Evolutionary conservation across 176 grass and related monocot species (phyloP), one percentile per base, ranked within the genome.

Genomic region (Calamus simplicifolius): DNA sequence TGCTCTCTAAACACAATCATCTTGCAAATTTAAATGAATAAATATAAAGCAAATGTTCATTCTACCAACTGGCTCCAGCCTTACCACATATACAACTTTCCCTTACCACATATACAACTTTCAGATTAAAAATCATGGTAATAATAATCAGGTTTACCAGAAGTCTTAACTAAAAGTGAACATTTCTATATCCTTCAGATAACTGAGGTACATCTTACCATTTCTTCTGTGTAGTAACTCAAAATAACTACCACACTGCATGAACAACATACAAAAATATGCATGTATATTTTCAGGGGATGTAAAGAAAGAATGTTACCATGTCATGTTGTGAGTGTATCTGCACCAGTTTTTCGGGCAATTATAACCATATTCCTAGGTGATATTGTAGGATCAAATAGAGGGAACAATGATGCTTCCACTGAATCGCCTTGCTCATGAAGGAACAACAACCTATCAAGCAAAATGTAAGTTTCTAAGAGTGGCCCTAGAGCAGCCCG

Each of bases 381-480:
- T 53, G 94, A 98, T 61, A 92, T 56, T 18, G 68, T 79, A 50
- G 94, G 94, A 75, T 98, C 79, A 76, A 93, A 93, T 13, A 93
- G 62, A 65, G 81, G 88, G 62, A 92, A 82, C 57, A 93, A 56
- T 4, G 73, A 79, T 27, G 81, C 85, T 79, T 83, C 63, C 50
- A 77, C 61, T 75, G 53, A 75, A 67, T 59, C 35, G 16, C 70
- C 77, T 79, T 81, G 81, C 61, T 93, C 94, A 75, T 89, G 88
- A 64, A 93, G 70, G 75, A 85, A 98, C 19, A 98, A 66, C 69
- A 98, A 63, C 54, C 88, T 83, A 74, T 98, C 88, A 77, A 93
- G 81, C 60, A 98, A 79, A 68, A 89, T 93, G 76, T 86, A 98
- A 66, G 79, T 89, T 81, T 98, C 94, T 48, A 93, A 80, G 66